A percentile compares a stretch with the other conserved stretches of the same genome.
Conservation (phyloP, 768 basidiomycete species). For the Hygrocybe punicea region DNA sequence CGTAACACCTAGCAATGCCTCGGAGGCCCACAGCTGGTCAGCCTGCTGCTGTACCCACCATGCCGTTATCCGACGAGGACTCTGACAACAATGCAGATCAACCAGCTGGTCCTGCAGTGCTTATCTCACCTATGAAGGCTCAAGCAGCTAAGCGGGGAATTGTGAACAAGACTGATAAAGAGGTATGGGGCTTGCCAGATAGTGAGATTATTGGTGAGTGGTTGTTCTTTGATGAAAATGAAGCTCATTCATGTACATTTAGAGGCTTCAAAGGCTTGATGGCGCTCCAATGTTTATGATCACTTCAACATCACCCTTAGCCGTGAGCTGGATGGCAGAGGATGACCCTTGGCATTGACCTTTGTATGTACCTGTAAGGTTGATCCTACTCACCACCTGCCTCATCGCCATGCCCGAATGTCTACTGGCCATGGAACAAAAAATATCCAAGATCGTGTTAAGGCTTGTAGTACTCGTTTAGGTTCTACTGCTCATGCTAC, state of each 20-base stretch:
- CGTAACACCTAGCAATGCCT: too few species aligned
- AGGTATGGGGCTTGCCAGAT: constrained; percentile 14
- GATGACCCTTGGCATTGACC: background rate
- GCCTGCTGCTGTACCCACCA: background rate
- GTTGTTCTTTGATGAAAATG: background rate
- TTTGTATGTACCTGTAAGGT: constrained; percentile 14
- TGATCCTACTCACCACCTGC: background rate
- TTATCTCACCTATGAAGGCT: constrained; percentile 12
- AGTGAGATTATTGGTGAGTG: constrained; percentile 13
- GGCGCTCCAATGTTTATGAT: constrained; percentile 15
- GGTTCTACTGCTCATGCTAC: background rate
- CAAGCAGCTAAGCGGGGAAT: background rate
- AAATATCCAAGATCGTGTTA: constrained; percentile 7
- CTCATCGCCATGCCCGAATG: constrained; percentile 1
- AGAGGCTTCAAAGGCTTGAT: constrained; percentile 3
- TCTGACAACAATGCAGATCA: background rate
- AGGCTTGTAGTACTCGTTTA: background rate
- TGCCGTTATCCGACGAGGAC: background rate
- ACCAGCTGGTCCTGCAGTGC: constrained; percentile 1
- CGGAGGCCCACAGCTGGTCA: background rate
- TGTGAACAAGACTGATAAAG: constrained; percentile 4
- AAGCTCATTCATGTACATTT: background rate
- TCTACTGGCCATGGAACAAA: constrained; percentile 9
- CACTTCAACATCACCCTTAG: constrained; percentile 14
- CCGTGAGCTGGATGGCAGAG: background rate